Evolutionary conservation across 2,329 filamentous ascomycete genomes (phyloP).

Genomic region (Helminthosporium solani): DNA sequence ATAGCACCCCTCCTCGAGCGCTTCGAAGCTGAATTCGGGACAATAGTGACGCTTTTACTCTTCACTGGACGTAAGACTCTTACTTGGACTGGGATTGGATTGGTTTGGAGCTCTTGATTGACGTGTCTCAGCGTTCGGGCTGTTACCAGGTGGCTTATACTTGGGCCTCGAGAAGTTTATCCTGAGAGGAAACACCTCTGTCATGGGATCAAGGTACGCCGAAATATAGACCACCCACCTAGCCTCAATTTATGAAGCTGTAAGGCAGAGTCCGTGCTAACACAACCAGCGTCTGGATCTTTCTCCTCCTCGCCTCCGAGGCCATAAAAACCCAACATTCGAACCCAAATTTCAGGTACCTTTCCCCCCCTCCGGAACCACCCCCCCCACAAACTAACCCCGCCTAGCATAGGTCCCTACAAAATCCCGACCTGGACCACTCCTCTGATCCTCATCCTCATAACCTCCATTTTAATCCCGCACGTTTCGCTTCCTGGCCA

Average conservation of each 20-base stretch:
- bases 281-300: slow-evolving; percentile 77
- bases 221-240: too few species aligned
- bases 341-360: slow-evolving; percentile 72
- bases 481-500: slow-evolving; percentile 84
- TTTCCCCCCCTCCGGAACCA: background rate
- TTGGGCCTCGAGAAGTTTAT: slow-evolving; percentile 74
- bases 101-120: slow-evolving; percentile 50
- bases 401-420: slow-evolving; percentile 54
- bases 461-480: slow-evolving; percentile 75
- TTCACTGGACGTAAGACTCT: slow-evolving; percentile 79
- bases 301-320: slow-evolving; percentile 81
- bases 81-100: too few species aligned
- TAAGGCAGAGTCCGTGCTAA: background rate
- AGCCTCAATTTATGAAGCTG: accelerated
- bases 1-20: slow-evolving; percentile 86
- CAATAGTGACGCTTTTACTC: slow-evolving; percentile 78
- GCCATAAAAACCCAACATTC: slow-evolving; percentile 80
- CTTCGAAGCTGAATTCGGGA: slow-evolving; percentile 91
- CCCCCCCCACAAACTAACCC: slow-evolving; percentile 9
- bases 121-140: slow-evolving; percentile 43
- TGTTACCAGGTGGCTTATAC: slow-evolving; percentile 78
- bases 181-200: slow-evolving; percentile 67
- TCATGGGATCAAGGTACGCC: slow-evolving; percentile 78
- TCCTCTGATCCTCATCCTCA: slow-evolving; percentile 73
- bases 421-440: slow-evolving; percentile 91